Evolutionary conservation across 108 stramenopile genomes (phyloP).

Genomic region (Bacterosira constricta): DNA sequence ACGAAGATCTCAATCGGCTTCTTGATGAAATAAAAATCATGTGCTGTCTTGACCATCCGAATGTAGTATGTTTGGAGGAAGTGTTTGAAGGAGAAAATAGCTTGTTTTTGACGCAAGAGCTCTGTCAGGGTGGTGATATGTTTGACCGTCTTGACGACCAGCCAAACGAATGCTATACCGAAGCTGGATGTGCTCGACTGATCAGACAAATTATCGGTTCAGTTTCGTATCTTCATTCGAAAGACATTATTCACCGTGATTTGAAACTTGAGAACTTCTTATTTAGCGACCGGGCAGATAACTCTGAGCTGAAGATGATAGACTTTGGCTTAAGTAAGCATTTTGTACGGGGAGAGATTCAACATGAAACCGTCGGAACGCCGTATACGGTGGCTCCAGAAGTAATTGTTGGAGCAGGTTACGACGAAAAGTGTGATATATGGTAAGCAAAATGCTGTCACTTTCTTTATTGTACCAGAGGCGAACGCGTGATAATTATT

Average conservation of each 20-base stretch:
- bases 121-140: slow-evolving; percentile 39
- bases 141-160: slow-evolving; percentile 36
- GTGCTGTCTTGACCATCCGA: slow-evolving; percentile 48
- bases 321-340: slow-evolving; percentile 53
- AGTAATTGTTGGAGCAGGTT: slow-evolving; percentile 32
- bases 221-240: slow-evolving; percentile 66
- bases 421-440: slow-evolving; percentile 34
- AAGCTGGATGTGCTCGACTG: slow-evolving; percentile 27
- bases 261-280: slow-evolving; percentile 66
- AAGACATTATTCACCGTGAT: slow-evolving; percentile 75
- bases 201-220: slow-evolving; percentile 63
- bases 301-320: slow-evolving; percentile 45
- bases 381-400: slow-evolving; percentile 47
- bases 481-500: too few species aligned
- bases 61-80: slow-evolving; percentile 23
- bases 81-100: slow-evolving; percentile 28
- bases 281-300: slow-evolving; percentile 5
- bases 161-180: slow-evolving; percentile 33
- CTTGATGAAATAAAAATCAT: slow-evolving; percentile 41
- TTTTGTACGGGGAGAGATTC: slow-evolving; percentile 22
- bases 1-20: slow-evolving; percentile 16
- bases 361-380: slow-evolving; percentile 39
- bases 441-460: slow-evolving; percentile 78
- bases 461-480: too few species aligned
- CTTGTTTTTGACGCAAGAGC: slow-evolving; percentile 41